Evolutionary conservation across 192 early-diverging fungal species (phyloP).

Genomic region (Oehlia diaphana): DNA sequence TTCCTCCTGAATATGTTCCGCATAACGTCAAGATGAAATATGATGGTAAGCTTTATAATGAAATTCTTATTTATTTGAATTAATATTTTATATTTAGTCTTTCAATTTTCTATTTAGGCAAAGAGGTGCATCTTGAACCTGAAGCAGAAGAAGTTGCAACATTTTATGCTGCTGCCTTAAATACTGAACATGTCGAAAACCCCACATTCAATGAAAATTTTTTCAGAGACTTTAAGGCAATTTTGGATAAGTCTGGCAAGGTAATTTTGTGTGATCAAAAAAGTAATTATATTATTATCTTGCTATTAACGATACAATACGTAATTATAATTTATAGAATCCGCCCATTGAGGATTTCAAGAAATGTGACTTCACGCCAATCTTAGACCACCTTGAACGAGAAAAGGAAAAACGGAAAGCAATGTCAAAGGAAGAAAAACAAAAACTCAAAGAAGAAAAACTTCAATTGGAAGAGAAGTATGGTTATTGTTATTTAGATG

Average conservation of each 20-base stretch:
- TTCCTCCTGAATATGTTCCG: conserved; percentile 88
- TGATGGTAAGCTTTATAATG: conserved; percentile 53
- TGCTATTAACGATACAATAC: neutral
- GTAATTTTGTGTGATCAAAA: conserved; percentile 35
- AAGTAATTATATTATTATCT: neutral
- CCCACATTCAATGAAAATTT: conserved; percentile 88
- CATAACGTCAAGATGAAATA: conserved; percentile 90
- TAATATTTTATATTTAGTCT: neutral
- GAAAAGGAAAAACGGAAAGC: conserved; percentile 79
- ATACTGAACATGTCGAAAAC: conserved; percentile 83
- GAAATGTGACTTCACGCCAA: conserved; percentile 88
- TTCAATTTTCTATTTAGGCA: conserved; percentile 28
- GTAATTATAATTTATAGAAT: conserved; percentile 38
- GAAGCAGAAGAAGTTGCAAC: conserved; percentile 93
- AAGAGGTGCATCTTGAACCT: conserved; percentile 61
- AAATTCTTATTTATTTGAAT: neutral
- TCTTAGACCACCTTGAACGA: conserved; percentile 74
- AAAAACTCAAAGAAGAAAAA: conserved; percentile 73
- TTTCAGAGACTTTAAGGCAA: conserved; percentile 79
- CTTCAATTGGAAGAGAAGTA: conserved; percentile 71
- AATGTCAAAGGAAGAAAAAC: conserved; percentile 91
- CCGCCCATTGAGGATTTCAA: conserved; percentile 73
- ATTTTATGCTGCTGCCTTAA: conserved; percentile 88
- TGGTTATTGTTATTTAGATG: conserved; percentile 75
- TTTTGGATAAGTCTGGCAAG: conserved; percentile 64